phyloP scores from a whole-genome alignment of 2,329 filamentous ascomycete genomes.

The Alternaria hordeiaustralica region DNA sequence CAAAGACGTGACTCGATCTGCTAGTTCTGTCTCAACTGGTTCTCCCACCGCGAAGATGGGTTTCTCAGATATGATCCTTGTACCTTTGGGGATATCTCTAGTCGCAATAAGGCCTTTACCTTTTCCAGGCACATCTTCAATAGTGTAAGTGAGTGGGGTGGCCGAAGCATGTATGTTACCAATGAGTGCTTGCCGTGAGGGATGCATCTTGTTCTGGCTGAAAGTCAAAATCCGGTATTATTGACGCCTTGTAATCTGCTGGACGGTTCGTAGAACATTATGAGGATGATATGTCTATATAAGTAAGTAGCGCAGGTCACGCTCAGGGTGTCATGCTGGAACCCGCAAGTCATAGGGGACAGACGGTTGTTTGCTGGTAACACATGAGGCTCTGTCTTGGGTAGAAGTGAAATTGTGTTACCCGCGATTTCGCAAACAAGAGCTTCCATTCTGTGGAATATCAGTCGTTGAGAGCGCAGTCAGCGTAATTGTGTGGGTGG shows the following conservation, averaged over 20 bases:
- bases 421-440: neutral
- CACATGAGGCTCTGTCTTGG: neutral
- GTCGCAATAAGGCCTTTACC: slow-evolving; percentile 52
- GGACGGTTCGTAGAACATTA: neutral
- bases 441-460: too few relatives aligned
- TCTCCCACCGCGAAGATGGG: slow-evolving; percentile 45
- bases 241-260: neutral
- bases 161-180: neutral
- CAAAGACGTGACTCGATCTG: neutral
- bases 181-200: neutral
- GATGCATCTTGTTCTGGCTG: neutral
- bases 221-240: neutral
- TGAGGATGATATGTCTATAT: neutral
- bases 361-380: neutral
- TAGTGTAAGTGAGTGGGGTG: neutral
- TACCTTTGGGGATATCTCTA: slow-evolving; percentile 47
- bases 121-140: slow-evolving; percentile 38
- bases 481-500: neutral
- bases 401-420: neutral
- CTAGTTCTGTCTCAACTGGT: slow-evolving; percentile 25
- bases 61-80: slow-evolving; percentile 50
- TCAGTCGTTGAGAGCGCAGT: neutral
- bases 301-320: neutral
- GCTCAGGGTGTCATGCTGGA: neutral
- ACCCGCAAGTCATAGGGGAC: neutral